A percentile compares a stretch with the other conserved stretches of the same genome.
phyloP scores from a whole-genome alignment of 2,329 filamentous ascomycete genomes.

The Pseudovirgaria hyperparasitica region DNA sequence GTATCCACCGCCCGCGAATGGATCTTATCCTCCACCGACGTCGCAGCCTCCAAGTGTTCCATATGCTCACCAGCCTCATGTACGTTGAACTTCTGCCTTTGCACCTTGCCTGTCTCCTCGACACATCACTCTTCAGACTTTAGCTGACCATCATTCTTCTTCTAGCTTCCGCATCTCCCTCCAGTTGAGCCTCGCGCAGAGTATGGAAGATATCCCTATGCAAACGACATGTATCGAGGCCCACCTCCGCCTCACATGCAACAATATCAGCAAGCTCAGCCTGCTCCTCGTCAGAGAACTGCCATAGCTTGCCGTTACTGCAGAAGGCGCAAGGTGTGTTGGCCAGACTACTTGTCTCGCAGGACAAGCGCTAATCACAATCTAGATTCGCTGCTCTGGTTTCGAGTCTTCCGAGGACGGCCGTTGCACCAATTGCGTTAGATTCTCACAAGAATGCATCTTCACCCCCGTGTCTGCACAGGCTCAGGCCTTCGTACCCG shows the following conservation, averaged over 20 bases:
- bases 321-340: conserved; percentile 42
- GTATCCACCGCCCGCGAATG: conserved; percentile 3
- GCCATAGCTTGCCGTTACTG: conserved; percentile 50
- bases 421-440: conserved; percentile 58
- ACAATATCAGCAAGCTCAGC: too few species aligned
- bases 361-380: conserved; percentile 1
- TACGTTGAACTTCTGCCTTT: conserved; percentile 13
- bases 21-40: conserved; percentile 17
- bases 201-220: too few species aligned
- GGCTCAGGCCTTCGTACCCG: conserved; percentile 61
- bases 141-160: too few species aligned
- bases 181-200: too few species aligned
- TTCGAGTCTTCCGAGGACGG: conserved; percentile 62
- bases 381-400: conserved; percentile 61
- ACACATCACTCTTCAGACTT: too few species aligned
- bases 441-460: conserved; percentile 66
- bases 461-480: conserved; percentile 66
- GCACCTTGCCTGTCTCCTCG: conserved; percentile 5
- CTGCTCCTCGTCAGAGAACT: conserved; percentile 46
- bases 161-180: conserved; percentile 7
- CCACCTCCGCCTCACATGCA: conserved; percentile 27
- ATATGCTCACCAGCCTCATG: conserved; percentile 22
- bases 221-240: conserved; percentile 31
- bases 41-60: conserved; percentile 22
- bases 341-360: neutral